phyloP scores from a whole-genome alignment of 495 filamentous ascomycete genomes.

The Immersiella caudata region DNA sequence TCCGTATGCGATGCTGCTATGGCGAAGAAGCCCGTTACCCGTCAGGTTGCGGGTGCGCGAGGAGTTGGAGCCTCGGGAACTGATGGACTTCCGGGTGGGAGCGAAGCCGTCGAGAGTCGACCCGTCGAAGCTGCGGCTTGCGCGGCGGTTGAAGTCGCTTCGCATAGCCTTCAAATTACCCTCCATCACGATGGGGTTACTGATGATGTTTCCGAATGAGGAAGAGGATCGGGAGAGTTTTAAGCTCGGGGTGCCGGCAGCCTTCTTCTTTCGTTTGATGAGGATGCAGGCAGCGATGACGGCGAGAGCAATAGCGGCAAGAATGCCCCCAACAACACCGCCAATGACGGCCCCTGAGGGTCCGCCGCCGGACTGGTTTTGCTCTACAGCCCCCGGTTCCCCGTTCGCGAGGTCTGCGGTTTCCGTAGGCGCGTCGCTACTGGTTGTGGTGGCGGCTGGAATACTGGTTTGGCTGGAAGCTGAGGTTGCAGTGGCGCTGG shows the following conservation, averaged over 20 bases:
- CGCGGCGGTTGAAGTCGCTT: slow-evolving; percentile 41
- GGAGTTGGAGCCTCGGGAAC: background rate
- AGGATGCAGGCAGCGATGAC: slow-evolving; percentile 37
- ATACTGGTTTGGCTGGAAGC: background rate
- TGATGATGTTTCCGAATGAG: slow-evolving; percentile 52
- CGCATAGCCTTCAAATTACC: slow-evolving; percentile 36
- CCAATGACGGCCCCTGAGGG: slow-evolving; percentile 28
- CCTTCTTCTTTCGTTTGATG: slow-evolving; percentile 33
- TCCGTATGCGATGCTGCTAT: slow-evolving; percentile 27
- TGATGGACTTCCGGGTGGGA: background rate
- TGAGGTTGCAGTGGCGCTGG: slow-evolving; percentile 27
- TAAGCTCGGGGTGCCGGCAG: background rate
- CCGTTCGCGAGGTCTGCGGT: background rate
- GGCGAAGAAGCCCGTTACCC: slow-evolving; percentile 1
- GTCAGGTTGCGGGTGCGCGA: slow-evolving; percentile 2
- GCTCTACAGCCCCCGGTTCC: background rate
- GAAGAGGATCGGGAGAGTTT: slow-evolving; percentile 50
- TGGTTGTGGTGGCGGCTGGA: background rate
- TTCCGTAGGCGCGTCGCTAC: background rate
- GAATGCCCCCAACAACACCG: slow-evolving; percentile 31
- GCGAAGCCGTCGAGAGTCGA: background rate
- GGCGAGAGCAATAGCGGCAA: slow-evolving; percentile 34
- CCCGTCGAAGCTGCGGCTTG: slow-evolving; percentile 3
- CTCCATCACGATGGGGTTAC: slow-evolving; percentile 44
- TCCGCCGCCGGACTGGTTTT: slow-evolving; percentile 7